Percentiles rank a stretch among this genome's conserved stretches.
These are phyloP conservation scores for Cyberlindnera americana DNA, from an alignment of 805 yeast genomes.

Conservation along the genomic window DNA sequence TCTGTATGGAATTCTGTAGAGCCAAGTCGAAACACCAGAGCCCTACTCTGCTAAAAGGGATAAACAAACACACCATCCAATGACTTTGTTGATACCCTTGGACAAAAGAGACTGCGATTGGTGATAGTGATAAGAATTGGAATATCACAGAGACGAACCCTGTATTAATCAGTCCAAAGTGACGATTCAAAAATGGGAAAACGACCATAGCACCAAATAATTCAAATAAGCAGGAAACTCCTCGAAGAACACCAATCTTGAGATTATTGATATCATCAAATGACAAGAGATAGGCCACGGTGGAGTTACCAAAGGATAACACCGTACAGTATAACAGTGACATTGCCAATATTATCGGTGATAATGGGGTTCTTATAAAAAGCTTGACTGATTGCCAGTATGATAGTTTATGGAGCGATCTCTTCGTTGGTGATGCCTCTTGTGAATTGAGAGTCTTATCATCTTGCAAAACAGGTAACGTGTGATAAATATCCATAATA, in stretches of 20 bases:
- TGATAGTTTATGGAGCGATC: constrained; percentile 6
- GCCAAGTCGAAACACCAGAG: constrained; percentile 41
- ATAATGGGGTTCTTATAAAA: constrained; percentile 27
- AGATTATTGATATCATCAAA: constrained; percentile 29
- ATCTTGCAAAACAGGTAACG: constrained; percentile 28
- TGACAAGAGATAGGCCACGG: constrained; percentile 33
- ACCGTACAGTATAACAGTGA: constrained; percentile 35
- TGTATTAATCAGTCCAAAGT: constrained; percentile 29
- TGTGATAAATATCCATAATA: constrained; percentile 32
- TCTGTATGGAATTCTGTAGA: constrained; percentile 33
- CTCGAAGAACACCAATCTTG: constrained; percentile 32
- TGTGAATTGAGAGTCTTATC: neutral
- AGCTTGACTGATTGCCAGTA: constrained; percentile 14
- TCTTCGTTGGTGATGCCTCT: neutral
- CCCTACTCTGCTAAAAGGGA: constrained; percentile 35
- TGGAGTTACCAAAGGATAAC: constrained; percentile 35
- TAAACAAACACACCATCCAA: constrained; percentile 24
- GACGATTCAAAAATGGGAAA: constrained; percentile 28
- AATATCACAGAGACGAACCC: constrained; percentile 30
- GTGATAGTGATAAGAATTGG: constrained; percentile 29
- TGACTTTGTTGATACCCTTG: constrained; percentile 12
- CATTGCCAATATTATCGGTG: constrained; percentile 31
- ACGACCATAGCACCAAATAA: constrained; percentile 30
- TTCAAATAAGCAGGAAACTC: constrained; percentile 32
- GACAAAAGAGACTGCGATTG: constrained; percentile 24